Conservation (phyloP, 495 filamentous ascomycete species). For the Xylaria cubensis region DNA sequence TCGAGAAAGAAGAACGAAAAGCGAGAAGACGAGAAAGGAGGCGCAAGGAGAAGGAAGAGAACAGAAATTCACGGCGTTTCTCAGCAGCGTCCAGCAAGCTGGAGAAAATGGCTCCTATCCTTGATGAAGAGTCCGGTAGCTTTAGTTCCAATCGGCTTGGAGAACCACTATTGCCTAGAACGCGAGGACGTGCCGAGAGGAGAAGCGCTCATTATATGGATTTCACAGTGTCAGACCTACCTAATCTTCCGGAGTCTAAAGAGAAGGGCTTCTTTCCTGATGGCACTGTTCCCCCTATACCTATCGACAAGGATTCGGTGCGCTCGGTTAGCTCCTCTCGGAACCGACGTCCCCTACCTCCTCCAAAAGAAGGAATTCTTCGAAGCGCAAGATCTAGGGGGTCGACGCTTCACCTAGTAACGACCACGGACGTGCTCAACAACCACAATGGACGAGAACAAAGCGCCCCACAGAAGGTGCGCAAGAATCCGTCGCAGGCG, state of each 20-base stretch:
- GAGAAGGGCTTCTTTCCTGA: constrained; percentile 49
- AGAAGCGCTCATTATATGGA: constrained; percentile 58
- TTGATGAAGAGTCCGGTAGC: constrained; percentile 63
- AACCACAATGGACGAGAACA: constrained; percentile 36
- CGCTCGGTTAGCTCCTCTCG: constrained; percentile 73
- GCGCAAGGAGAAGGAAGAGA: constrained; percentile 85
- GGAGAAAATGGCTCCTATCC: constrained; percentile 74
- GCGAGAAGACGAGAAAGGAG: constrained; percentile 82
- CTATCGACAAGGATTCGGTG: constrained; percentile 79
- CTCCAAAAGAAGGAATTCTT: constrained; percentile 77
- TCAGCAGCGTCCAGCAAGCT: constrained; percentile 86
- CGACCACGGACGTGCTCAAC: constrained; percentile 58
- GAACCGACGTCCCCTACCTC: constrained; percentile 73
- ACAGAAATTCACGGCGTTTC: constrained; percentile 77
- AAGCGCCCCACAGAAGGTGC: constrained; percentile 47
- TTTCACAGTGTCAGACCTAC: constrained; percentile 67
- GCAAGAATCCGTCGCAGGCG: constrained; percentile 55
- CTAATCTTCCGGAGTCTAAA: constrained; percentile 70
- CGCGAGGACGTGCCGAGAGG: constrained; percentile 59
- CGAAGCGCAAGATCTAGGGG: constrained; percentile 69
- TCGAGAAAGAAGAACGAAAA: constrained; percentile 96
- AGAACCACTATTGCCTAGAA: constrained; percentile 63
- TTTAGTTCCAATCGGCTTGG: constrained; percentile 39
- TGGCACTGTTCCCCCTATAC: constrained; percentile 62
- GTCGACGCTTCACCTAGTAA: constrained; percentile 82